These are phyloP conservation scores for Hypoxylon fuscum DNA, from an alignment of 495 filamentous ascomycete genomes.

Conservation along the genomic window DNA sequence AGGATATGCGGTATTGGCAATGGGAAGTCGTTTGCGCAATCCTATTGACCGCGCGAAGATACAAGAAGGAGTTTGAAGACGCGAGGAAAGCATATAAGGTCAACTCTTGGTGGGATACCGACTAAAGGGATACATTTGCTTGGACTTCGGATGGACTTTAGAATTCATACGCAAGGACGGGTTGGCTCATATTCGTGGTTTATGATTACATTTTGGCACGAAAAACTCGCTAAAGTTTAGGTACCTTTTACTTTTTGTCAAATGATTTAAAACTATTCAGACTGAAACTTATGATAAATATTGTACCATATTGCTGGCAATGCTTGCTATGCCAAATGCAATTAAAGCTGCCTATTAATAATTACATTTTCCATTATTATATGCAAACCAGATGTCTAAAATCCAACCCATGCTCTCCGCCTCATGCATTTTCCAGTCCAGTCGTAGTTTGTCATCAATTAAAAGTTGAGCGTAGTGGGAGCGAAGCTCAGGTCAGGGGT, in stretches of 20 bases:
- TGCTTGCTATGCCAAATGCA: too few relatives aligned
- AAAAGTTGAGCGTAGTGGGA: slow-evolving; percentile 50
- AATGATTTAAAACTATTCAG: too few relatives aligned
- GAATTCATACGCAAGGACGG: too few relatives aligned
- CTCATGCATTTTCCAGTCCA: slow-evolving; percentile 3
- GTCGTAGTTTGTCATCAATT: slow-evolving; percentile 7
- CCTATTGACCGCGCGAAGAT: neutral
- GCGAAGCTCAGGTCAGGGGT: slow-evolving; percentile 53
- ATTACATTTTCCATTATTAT: slow-evolving; percentile 9
- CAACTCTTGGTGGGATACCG: slow-evolving; percentile 20
- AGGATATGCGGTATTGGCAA: slow-evolving; percentile 27
- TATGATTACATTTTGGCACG: too few relatives aligned
- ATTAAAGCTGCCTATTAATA: neutral
- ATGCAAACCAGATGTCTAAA: neutral
- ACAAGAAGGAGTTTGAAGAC: slow-evolving; percentile 8
- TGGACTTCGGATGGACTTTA: too few relatives aligned
- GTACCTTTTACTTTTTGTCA: too few relatives aligned
- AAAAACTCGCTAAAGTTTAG: too few relatives aligned
- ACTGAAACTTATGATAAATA: too few relatives aligned
- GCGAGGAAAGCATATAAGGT: slow-evolving; percentile 19
- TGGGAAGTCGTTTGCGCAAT: slow-evolving; percentile 20
- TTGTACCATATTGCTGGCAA: too few relatives aligned
- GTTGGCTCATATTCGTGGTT: too few relatives aligned
- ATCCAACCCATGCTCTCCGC: neutral
- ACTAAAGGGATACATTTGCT: slow-evolving; percentile 2